A percentile compares a stretch with the other conserved stretches of the same genome.
Conservation (phyloP, 139 green algal genomes). For the Tetraselmis striata region DNA sequence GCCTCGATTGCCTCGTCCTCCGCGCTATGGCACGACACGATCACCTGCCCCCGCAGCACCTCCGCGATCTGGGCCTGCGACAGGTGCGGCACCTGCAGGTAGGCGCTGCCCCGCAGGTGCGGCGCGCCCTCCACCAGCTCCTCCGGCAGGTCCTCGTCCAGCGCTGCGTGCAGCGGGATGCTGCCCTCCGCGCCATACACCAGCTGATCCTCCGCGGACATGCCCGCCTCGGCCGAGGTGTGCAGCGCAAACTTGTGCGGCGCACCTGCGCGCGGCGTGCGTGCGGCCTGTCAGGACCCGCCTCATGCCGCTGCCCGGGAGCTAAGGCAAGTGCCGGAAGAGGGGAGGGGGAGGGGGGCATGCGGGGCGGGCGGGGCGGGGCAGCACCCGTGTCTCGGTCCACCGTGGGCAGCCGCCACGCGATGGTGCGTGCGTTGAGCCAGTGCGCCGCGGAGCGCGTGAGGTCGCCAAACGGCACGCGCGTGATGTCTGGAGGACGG, state of each 20-base stretch:
- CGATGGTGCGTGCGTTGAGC: constrained; percentile 39
- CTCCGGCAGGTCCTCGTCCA: constrained; percentile 12
- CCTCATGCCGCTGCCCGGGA: background rate
- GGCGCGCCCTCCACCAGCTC: constrained; percentile 7
- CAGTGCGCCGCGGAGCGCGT: constrained; percentile 20
- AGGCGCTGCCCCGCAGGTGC: background rate
- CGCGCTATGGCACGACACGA: constrained; percentile 18
- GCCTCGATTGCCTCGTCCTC: constrained; percentile 34
- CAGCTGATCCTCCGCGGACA: background rate
- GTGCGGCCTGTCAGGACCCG: too few species aligned
- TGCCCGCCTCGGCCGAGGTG: background rate
- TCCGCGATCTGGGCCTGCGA: background rate
- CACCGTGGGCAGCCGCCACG: constrained; percentile 28
- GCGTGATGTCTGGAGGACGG: background rate
- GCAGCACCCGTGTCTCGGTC: constrained; percentile 15
- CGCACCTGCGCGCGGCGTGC: constrained; percentile 12
- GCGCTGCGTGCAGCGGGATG: background rate
- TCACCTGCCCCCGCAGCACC: constrained; percentile 40
- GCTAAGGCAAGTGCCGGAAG: too few species aligned
- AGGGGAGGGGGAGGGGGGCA: too few species aligned
- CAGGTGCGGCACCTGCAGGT: constrained; percentile 7
- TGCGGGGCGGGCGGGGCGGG: too few species aligned
- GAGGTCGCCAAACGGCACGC: constrained; percentile 10
- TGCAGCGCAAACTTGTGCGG: constrained; percentile 27
- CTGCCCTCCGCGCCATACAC: background rate